Percentiles rank a stretch among this genome's conserved stretches.
Conservation (phyloP, 2,329 filamentous ascomycete species). For the Trichoderma koningiopsis region DNA sequence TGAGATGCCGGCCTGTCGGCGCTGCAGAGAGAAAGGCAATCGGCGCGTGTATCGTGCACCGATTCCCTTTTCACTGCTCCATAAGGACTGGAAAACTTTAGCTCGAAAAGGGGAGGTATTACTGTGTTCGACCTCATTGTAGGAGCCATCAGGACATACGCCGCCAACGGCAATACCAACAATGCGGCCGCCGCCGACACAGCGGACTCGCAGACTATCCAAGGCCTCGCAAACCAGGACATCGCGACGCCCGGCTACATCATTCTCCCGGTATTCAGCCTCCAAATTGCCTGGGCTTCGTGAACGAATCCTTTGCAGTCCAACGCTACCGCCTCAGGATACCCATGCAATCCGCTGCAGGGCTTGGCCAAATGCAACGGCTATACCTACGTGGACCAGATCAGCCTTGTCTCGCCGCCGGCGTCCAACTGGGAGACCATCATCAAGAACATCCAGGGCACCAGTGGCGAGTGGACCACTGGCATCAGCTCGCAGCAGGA, state of each 20-base stretch:
- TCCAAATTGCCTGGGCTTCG: constrained; percentile 37
- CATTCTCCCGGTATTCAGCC: constrained; percentile 43
- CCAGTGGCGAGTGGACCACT: no score
- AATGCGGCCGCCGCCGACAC: not conserved
- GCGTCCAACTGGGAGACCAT: constrained; percentile 38
- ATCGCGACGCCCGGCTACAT: constrained; percentile 42
- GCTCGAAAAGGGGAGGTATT: constrained; percentile 33
- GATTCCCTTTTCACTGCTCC: constrained; percentile 34
- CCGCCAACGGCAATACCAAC: constrained; percentile 32
- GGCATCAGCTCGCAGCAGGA: no score
- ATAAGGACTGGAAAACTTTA: constrained; percentile 35
- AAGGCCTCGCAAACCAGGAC: constrained; percentile 34
- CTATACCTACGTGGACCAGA: constrained; percentile 40
- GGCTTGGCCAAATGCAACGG: constrained; percentile 34
- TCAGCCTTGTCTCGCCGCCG: constrained; percentile 38
- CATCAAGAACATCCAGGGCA: no score
- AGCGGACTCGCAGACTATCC: constrained; percentile 30
- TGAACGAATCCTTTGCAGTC: constrained; percentile 33
- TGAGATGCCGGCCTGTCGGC: no score
- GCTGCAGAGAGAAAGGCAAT: no score
- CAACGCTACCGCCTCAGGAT: constrained; percentile 29
- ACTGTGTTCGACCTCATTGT: constrained; percentile 34
- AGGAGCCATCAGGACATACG: constrained; percentile 28
- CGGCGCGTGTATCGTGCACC: constrained; percentile 25
- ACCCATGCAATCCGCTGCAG: constrained; percentile 39